Conservation (phyloP, 306 rosid species). For the Glycine soja region DNA sequence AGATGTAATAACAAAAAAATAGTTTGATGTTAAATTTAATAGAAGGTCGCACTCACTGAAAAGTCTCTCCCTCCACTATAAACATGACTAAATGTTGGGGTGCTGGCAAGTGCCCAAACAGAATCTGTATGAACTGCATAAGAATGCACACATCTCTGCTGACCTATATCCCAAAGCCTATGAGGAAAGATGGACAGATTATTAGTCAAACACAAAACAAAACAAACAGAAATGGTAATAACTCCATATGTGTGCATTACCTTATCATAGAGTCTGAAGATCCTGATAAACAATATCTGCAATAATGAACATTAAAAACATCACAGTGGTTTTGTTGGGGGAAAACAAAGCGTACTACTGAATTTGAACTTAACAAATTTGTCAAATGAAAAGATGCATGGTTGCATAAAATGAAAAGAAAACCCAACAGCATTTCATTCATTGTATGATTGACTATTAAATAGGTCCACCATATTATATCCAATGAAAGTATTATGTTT, state of each 20-base stretch:
- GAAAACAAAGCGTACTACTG: background rate
- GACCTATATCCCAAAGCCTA: constrained; percentile 99
- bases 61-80: constrained; percentile 98
- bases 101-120: constrained; percentile 99
- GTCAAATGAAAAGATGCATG: constrained; percentile 27
- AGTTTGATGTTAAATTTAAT: constrained; percentile 33
- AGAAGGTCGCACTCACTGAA: constrained; percentile 78
- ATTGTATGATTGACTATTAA: constrained; percentile 11
- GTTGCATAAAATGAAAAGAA: constrained; percentile 28
- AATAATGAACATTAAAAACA: constrained; percentile 45
- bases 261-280: constrained; percentile 99
- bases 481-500: constrained; percentile 22
- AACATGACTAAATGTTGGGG: constrained; percentile 94
- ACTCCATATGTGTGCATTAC: constrained; percentile 50
- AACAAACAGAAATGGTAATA: constrained; percentile 36
- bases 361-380: constrained; percentile 21
- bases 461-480: constrained; percentile 6
- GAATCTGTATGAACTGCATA: constrained; percentile 99
- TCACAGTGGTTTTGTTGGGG: constrained; percentile 4
- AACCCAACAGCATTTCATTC: constrained; percentile 23
- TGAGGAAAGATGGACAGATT: constrained; percentile 46
- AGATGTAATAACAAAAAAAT: constrained; percentile 1
- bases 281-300: constrained; percentile 95
- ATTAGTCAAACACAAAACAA: constrained; percentile 34
- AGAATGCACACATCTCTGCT: constrained; percentile 96